Evolutionary conservation across 2,329 filamentous ascomycete genomes (phyloP).

Genomic region (Aspergillus latus): DNA sequence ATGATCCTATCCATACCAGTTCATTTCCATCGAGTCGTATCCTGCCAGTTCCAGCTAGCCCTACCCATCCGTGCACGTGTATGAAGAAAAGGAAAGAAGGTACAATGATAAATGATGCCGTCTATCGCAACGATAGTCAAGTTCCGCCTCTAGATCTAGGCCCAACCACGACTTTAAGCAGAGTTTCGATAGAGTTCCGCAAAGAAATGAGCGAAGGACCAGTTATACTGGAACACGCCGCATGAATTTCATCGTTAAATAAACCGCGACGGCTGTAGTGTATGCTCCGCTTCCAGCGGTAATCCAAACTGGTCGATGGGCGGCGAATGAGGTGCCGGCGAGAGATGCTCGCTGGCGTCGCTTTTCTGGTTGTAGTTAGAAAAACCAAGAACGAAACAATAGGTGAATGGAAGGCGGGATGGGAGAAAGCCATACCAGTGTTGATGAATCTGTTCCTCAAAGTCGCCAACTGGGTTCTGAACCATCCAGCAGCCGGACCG

Average conservation of each 20-base stretch:
- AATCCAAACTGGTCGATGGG: slow-evolving; percentile 36
- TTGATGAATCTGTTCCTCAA: slow-evolving; percentile 23
- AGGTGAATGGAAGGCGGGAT: not conserved
- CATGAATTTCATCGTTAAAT: slow-evolving; percentile 33
- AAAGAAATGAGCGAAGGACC: not conserved
- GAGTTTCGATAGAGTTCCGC: not conserved
- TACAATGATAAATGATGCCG: not conserved
- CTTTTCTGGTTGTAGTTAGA: slow-evolving; percentile 23
- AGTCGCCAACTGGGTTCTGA: slow-evolving; percentile 20
- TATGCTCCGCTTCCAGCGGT: slow-evolving; percentile 33
- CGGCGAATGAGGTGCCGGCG: slow-evolving; percentile 31
- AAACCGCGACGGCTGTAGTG: slow-evolving; percentile 33
- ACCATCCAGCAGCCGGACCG: slow-evolving; percentile 18
- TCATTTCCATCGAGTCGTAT: too few relatives aligned
- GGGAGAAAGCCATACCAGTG: slow-evolving; percentile 18
- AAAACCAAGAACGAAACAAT: not conserved
- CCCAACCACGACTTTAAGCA: slow-evolving; percentile 6
- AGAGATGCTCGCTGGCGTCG: slow-evolving; percentile 29
- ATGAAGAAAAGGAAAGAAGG: not conserved
- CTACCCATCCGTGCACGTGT: too few relatives aligned
- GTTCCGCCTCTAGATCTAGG: slow-evolving; percentile 14
- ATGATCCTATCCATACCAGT: too few relatives aligned
- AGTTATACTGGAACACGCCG: slow-evolving; percentile 23
- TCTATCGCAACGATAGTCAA: slow-evolving; percentile 11
- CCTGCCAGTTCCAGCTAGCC: too few relatives aligned